Conservation (phyloP, 768 basidiomycete genomes). For the Auricularia auricula-judae region DNA sequence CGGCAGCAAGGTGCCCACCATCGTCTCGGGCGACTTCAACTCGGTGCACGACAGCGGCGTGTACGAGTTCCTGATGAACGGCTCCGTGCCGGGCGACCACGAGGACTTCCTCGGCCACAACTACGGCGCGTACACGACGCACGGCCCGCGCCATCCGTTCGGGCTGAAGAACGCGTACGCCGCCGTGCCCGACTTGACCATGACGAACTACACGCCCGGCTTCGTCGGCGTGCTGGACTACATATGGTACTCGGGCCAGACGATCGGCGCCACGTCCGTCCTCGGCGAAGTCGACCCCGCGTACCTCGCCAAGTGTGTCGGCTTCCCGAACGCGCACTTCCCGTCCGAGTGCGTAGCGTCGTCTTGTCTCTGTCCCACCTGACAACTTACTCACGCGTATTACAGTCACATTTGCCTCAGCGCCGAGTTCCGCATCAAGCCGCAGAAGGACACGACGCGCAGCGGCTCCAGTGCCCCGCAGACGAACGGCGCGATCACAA, state of each 20-base stretch:
- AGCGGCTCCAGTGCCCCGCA: background rate
- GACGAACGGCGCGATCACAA: background rate
- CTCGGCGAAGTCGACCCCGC: constrained; percentile 75
- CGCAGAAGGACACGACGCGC: constrained; percentile 23
- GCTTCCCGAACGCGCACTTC: constrained; percentile 95
- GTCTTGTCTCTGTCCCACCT: background rate
- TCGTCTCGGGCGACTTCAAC: constrained; percentile 96
- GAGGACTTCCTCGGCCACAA: constrained; percentile 85
- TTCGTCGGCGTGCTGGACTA: constrained; percentile 88
- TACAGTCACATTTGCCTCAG: constrained; percentile 61
- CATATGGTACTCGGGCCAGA: constrained; percentile 77
- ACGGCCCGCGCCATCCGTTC: constrained; percentile 67
- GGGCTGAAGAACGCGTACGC: constrained; percentile 81
- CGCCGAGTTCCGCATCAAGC: constrained; percentile 71
- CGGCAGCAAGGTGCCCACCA: constrained; percentile 78
- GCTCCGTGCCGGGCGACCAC: constrained; percentile 60
- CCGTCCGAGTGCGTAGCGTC: constrained; percentile 77
- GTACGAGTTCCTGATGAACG: constrained; percentile 79
- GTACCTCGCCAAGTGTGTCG: constrained; percentile 85
- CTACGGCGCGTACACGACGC: constrained; percentile 79
- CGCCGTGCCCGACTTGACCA: constrained; percentile 41
- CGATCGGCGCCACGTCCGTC: constrained; percentile 68
- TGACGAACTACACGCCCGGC: constrained; percentile 86
- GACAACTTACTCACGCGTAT: background rate
- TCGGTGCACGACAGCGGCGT: constrained; percentile 79